Evolutionary conservation across 495 filamentous ascomycete genomes (phyloP), one percentile per base, ranked within the genome.

Genomic region (Xylaria palmicola): DNA sequence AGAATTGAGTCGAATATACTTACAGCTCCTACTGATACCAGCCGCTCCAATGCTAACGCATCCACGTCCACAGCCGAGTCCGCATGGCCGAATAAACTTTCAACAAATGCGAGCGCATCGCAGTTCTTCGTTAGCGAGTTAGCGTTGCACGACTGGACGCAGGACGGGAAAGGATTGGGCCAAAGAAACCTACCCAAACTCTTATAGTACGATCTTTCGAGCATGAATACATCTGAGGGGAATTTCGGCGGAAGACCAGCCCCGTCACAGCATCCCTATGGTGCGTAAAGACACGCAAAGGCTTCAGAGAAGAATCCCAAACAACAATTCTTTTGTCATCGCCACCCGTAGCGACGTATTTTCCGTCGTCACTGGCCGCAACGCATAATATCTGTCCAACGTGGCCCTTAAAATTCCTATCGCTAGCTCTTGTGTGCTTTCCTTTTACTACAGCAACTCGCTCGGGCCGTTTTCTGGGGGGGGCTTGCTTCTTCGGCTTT

Each of bases 81-180:
- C 69, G 97, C 92, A 74, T 98, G 94, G 9, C 94, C 94, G 74
- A 97, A 97, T 1, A 98, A 80, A 0, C 94, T 97, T 70, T 98
- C 95, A 24, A 98, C 83, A 68, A 97, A 98, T 26, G 92, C 90
- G 7, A 91, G 71, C 71, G 90, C 88, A 68, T 92, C 83, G 22
- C 96, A 80, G 56, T 88, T 93, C 57, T 60, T 26, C 17, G 6
- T 32, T 15, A 36, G 0, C 15, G 45, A 88, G 26, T 52, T 20
- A 60, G 57, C 47, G 34, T 8, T 26, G n/a, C 3, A 41, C 36
- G 6, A 17, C n/a, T 15, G n/a, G 7, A 17, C 27, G 50, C 19
- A 30, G 36, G 6, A 32, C 1, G 13, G 37, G 30, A 24, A 30
- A 26, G 39, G 13, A 22, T 19, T 3, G 2, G 15, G 6, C 34